These are phyloP conservation scores for Gnaphalium uliginosum DNA, from an alignment of 129 eudicot species.

Conservation along the genomic window DNA sequence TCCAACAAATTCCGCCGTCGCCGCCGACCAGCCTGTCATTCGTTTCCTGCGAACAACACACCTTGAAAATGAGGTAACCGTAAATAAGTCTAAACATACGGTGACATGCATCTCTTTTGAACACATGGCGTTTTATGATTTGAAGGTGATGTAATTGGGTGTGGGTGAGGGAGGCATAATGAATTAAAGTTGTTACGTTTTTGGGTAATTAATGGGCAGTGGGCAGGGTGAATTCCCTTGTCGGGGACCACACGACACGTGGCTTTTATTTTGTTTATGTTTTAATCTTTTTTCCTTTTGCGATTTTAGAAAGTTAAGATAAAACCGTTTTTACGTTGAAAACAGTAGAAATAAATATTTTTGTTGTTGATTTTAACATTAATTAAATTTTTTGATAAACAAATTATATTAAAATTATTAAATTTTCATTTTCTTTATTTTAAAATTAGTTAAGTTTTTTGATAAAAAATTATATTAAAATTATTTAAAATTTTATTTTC, in stretches of 20 bases:
- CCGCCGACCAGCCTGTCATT: constrained; percentile 19
- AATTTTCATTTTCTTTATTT: no score
- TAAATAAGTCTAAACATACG: neutral
- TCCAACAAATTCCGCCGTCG: constrained; percentile 2
- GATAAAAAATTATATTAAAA: no score
- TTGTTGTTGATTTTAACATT: no score
- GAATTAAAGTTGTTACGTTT: neutral
- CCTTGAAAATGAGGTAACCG: neutral
- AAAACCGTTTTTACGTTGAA: no score
- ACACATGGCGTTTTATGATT: neutral
- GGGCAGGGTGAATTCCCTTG: neutral
- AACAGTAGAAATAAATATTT: no score
- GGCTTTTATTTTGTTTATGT: neutral
- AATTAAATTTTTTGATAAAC: no score
- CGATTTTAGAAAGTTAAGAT: no score
- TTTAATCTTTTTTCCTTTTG: no score
- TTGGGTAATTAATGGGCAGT: neutral
- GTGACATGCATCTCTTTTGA: neutral
- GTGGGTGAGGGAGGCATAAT: neutral
- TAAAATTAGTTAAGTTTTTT: no score
- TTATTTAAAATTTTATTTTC: no score
- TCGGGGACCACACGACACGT: constrained; percentile 1
- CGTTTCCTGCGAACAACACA: no score
- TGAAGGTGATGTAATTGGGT: neutral
- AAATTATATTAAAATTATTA: no score